phyloP scores from a whole-genome alignment of 2,329 filamentous ascomycete genomes.

The Aureobasidium uvarum region DNA sequence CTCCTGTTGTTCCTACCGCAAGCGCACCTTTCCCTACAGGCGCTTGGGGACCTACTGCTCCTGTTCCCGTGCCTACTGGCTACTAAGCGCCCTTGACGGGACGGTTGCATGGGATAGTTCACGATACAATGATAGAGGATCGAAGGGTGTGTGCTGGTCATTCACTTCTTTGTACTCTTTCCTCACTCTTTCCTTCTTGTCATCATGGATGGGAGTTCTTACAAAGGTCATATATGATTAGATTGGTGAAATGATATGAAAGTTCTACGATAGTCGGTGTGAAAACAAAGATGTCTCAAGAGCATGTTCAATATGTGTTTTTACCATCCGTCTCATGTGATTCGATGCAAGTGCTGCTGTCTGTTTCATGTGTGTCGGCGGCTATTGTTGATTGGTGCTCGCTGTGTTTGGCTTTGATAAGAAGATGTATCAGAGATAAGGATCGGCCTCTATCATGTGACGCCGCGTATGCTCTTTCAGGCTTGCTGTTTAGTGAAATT shows the following conservation, averaged over 20 bases:
- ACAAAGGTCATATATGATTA: background rate
- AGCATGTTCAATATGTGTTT: background rate
- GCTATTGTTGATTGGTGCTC: background rate
- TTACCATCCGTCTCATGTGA: background rate
- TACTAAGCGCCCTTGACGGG: background rate
- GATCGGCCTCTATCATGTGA: slow-evolving; percentile 18
- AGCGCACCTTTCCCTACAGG: background rate
- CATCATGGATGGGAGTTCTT: background rate
- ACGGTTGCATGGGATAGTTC: background rate
- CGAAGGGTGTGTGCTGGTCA: slow-evolving; percentile 11
- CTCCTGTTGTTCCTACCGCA: background rate
- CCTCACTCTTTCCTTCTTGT: background rate
- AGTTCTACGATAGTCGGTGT: background rate
- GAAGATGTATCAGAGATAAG: background rate
- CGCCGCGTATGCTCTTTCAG: slow-evolving; percentile 6
- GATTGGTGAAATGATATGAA: background rate
- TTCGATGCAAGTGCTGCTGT: background rate
- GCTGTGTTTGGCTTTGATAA: slow-evolving; percentile 6
- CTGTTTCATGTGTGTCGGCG: background rate
- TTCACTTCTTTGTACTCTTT: background rate
- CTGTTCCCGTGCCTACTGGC: slow-evolving; percentile 14
- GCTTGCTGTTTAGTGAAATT: background rate
- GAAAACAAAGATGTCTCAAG: background rate
- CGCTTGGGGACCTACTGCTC: slow-evolving; percentile 6
- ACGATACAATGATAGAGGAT: slow-evolving; percentile 1